phyloP scores from a whole-genome alignment of 176 grass and related monocot species.

The Thinopyrum elongatum region DNA sequence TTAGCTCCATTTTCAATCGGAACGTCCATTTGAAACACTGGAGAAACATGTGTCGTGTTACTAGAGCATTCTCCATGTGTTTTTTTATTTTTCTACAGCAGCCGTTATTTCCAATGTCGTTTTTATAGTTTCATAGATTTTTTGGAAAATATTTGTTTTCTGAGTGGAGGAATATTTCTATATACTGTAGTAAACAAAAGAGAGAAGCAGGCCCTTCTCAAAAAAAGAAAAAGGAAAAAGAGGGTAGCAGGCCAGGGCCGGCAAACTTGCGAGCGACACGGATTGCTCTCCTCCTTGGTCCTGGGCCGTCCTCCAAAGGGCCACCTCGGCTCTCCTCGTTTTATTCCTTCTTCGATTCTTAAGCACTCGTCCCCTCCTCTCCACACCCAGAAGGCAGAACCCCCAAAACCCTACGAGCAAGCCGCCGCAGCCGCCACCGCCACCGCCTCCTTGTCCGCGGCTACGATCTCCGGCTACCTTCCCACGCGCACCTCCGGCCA shows the following conservation, averaged over 20 bases:
- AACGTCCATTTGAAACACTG: too few species aligned
- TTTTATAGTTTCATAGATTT: too few species aligned
- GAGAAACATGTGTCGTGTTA: neutral
- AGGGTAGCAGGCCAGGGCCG: neutral
- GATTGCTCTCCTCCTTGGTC: neutral
- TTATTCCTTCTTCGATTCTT: neutral
- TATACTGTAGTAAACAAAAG: too few species aligned
- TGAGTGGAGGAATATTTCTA: too few species aligned
- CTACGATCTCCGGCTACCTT: neutral
- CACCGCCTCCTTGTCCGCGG: neutral
- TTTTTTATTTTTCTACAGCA: neutral
- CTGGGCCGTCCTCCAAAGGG: neutral
- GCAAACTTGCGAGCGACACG: neutral
- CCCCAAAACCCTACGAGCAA: constrained; percentile 39
- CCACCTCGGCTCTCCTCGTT: neutral
- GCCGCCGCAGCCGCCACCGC: constrained; percentile 19
- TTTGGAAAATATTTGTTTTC: too few species aligned
- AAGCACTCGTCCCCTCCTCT: neutral
- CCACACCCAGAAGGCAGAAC: neutral
- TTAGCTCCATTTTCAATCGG: too few species aligned
- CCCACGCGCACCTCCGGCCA: neutral
- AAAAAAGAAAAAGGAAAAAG: too few species aligned
- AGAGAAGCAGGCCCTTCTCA: too few species aligned
- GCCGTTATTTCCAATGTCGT: neutral
- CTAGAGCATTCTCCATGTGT: neutral